phyloP scores from a whole-genome alignment of 257 asterid species.

The Craterostigma plantagineum region DNA sequence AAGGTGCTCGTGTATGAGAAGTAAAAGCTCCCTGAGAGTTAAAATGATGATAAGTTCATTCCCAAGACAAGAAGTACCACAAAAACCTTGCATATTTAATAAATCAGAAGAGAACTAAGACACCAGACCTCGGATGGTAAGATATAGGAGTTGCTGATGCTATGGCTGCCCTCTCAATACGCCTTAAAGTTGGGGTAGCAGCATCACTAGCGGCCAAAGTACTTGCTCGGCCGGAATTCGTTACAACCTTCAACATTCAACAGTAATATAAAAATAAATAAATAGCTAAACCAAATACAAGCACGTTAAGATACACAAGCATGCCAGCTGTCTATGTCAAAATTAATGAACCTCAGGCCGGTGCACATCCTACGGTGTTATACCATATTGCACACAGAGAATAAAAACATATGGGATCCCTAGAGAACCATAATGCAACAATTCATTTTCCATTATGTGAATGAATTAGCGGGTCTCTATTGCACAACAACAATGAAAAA shows the following conservation, averaged over 20 bases:
- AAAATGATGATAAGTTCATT: neutral
- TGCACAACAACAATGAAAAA: too few relatives aligned
- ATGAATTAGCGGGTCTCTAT: too few relatives aligned
- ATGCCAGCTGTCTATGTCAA: neutral
- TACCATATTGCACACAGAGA: too few relatives aligned
- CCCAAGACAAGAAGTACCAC: neutral
- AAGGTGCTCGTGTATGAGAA: slow-evolving; percentile 83
- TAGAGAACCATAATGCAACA: too few relatives aligned
- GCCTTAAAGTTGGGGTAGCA: slow-evolving; percentile 89
- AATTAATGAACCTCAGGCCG: neutral
- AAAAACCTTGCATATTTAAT: neutral
- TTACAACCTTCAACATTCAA: slow-evolving; percentile 48
- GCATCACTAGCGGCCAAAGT: slow-evolving; percentile 96
- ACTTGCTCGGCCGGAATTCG: slow-evolving; percentile 96
- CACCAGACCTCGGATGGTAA: slow-evolving; percentile 61
- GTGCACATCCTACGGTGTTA: too few relatives aligned
- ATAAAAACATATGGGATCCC: too few relatives aligned
- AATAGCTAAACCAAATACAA: neutral
- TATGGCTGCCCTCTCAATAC: slow-evolving; percentile 97
- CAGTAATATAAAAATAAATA: slow-evolving; percentile 1
- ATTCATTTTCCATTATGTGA: too few relatives aligned
- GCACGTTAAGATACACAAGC: neutral
- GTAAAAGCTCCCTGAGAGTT: slow-evolving; percentile 74
- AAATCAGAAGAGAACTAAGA: too few relatives aligned
- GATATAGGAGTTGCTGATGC: slow-evolving; percentile 99